Conservation (phyloP, 192 early-diverging fungal species). For the Podila epigama region DNA sequence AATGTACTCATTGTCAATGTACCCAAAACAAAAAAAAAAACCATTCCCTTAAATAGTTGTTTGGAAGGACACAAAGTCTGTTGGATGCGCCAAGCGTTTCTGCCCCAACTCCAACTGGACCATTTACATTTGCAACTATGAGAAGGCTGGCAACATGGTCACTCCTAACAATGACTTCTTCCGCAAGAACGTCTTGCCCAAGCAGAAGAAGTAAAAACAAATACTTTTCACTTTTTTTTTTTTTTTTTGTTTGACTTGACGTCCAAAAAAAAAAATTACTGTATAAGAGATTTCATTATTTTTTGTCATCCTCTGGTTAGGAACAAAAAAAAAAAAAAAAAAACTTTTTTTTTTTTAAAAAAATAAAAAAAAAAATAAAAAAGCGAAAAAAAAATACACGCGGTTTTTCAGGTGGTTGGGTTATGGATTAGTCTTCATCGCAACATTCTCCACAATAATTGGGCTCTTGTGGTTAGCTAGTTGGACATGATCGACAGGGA, state of each 20-base stretch:
- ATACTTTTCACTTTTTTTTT: background rate
- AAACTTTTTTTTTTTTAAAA: too few species aligned
- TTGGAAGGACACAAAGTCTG: conserved; percentile 44
- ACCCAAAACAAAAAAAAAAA: too few species aligned
- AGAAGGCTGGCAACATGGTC: conserved; percentile 50
- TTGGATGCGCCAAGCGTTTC: conserved; percentile 45
- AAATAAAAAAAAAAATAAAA: conserved; percentile 6
- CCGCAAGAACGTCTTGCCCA: conserved; percentile 45
- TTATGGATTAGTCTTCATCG: background rate
- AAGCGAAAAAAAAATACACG: background rate
- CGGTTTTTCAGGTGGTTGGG: background rate
- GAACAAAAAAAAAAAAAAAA: background rate
- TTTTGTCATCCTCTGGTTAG: background rate
- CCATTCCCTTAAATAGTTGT: conserved; percentile 21
- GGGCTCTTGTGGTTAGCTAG: too few species aligned
- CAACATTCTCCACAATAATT: background rate
- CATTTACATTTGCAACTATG: conserved; percentile 55
- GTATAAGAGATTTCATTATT: background rate
- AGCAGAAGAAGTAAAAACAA: background rate
- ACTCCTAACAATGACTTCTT: conserved; percentile 12
- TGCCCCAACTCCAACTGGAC: conserved; percentile 38
- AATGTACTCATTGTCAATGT: too few species aligned
- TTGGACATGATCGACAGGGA: too few species aligned
- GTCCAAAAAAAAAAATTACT: background rate
- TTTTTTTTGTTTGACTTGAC: background rate